phyloP scores from a whole-genome alignment of 306 rosid genomes.

The Prosopis cineraria region DNA sequence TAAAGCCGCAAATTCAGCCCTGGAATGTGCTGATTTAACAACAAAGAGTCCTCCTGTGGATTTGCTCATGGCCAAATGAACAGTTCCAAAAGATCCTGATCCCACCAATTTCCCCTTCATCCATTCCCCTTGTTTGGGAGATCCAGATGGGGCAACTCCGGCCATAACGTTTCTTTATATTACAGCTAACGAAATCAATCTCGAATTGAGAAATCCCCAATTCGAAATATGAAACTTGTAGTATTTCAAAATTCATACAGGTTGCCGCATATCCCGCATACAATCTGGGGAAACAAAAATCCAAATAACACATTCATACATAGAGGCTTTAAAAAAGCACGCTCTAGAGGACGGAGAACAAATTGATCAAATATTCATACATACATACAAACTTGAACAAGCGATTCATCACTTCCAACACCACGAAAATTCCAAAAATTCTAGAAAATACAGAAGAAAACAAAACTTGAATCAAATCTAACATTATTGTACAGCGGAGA shows the following conservation, averaged over 20 bases:
- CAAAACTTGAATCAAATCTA: not conserved
- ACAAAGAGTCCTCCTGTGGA: constrained; percentile 58
- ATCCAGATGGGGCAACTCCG: constrained; percentile 14
- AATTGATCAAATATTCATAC: constrained; percentile 7
- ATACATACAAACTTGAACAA: not conserved
- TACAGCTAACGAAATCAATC: not conserved
- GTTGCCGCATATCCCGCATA: not conserved
- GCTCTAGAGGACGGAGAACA: constrained; percentile 16
- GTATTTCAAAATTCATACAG: not conserved
- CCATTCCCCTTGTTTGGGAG: constrained; percentile 47
- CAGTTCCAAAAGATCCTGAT: constrained; percentile 61
- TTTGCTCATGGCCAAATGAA: constrained; percentile 65
- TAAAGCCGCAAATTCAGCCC: constrained; percentile 39
- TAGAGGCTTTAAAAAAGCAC: not conserved
- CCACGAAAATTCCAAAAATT: not conserved
- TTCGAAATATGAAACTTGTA: not conserved
- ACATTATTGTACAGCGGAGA: not conserved
- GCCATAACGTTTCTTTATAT: constrained; percentile 21
- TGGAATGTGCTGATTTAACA: constrained; percentile 52
- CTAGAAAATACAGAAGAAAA: not conserved
- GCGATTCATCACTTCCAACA: not conserved
- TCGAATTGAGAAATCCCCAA: constrained; percentile 31
- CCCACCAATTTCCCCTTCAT: constrained; percentile 65
- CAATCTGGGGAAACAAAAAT: not conserved
- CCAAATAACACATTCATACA: not conserved